phyloP scores from a whole-genome alignment of 495 filamentous ascomycete species.

The Pseudevernia furfuracea region DNA sequence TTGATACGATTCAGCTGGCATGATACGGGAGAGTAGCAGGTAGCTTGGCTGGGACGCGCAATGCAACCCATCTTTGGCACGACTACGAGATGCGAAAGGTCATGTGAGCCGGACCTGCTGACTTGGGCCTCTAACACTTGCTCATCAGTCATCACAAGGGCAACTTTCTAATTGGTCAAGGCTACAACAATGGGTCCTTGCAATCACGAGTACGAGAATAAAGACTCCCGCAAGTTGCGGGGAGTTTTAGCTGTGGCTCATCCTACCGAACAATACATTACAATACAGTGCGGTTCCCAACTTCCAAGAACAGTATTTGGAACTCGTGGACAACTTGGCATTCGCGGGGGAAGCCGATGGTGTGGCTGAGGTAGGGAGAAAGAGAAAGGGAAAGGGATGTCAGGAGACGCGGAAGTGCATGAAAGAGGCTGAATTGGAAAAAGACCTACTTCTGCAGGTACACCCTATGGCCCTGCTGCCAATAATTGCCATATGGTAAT shows the following conservation, averaged over 20 bases:
- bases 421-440: too few relatives aligned
- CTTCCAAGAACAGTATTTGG: too few relatives aligned
- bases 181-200: background rate
- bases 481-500: background rate
- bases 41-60: constrained; percentile 8
- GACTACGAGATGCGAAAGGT: background rate
- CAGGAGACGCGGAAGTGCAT: background rate
- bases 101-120: background rate
- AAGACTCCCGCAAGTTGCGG: background rate
- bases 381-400: background rate
- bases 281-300: background rate
- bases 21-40: background rate
- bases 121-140: background rate
- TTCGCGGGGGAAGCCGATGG: background rate
- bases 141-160: background rate
- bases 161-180: background rate
- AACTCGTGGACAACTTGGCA: background rate
- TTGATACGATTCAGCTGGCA: constrained; percentile 11
- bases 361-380: background rate
- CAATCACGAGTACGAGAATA: background rate
- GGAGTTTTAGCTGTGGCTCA: background rate
- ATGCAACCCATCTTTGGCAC: background rate
- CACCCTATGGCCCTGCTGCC: too few relatives aligned
- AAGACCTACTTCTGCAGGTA: background rate
- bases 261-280: too few relatives aligned